Evolutionary conservation across 345 rosid species (phyloP).

Genomic region (Pistacia integerrima): DNA sequence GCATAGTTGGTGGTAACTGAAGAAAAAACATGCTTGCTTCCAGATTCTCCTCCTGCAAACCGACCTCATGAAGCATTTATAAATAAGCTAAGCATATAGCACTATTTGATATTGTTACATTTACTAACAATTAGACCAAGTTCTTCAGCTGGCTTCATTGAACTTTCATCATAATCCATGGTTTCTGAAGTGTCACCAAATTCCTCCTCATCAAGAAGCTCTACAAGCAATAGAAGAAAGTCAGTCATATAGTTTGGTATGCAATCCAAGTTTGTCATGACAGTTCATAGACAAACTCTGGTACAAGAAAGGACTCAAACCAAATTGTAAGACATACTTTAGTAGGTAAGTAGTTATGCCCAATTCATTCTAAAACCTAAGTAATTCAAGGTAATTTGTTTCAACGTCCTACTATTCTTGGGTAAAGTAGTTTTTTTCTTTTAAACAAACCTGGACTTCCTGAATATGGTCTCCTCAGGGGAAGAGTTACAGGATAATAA

Average conservation of each 20-base stretch:
- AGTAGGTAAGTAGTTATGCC: neutral
- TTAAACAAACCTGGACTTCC: conserved; percentile 74
- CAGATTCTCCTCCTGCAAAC: conserved; percentile 60
- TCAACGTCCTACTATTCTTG: conserved; percentile 9
- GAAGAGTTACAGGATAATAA: conserved; percentile 77
- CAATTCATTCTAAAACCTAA: neutral
- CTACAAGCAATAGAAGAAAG: conserved; percentile 41
- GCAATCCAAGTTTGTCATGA: conserved; percentile 7
- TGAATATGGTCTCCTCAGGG: conserved; percentile 73
- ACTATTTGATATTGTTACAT: conserved; percentile 12
- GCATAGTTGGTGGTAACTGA: conserved; percentile 67
- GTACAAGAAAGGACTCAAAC: neutral
- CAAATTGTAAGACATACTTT: neutral
- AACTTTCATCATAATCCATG: conserved; percentile 44
- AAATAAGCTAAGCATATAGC: conserved; percentile 9
- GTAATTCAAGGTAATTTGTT: neutral
- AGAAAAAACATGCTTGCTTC: conserved; percentile 66
- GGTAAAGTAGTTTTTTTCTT: neutral
- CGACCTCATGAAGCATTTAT: conserved; percentile 19
- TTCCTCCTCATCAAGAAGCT: conserved; percentile 71
- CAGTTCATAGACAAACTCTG: neutral
- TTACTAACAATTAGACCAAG: conserved; percentile 65
- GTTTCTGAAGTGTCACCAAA: conserved; percentile 47
- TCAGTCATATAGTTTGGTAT: neutral
- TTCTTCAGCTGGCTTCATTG: conserved; percentile 42